Base-by-base conservation (phyloP, 352 stramenopile genomes). In the Thraustochytrium sp. region DNA sequence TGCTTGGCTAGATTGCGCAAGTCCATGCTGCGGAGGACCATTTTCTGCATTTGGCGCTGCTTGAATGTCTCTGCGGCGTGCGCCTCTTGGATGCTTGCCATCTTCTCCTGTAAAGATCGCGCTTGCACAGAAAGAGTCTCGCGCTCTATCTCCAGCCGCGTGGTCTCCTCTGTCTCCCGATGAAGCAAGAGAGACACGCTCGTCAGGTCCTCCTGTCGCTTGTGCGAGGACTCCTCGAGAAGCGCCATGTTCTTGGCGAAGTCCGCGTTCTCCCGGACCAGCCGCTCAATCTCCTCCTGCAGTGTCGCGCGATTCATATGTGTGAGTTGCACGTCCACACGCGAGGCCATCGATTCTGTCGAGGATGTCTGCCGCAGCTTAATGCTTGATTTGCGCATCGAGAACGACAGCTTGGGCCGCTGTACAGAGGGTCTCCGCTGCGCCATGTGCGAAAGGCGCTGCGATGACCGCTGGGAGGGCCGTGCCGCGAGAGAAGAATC, bases 251-350 rank as follows among this genome's bases (percentile, higher is more conserved):
- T 48, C 34, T 44, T 75, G 26, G 40, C 46, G 63, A 80, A 64
- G 34, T 72, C n/a, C 44, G 48, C 53, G 9, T 80, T 80, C 29
- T 80, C 68, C 23, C 76, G 26, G 4, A 75, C 46, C 11, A 80
- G 68, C 18, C 68, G 23, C 18, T 44, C 11, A 23, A 80, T 80
- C 42, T 80, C 68, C 34, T 80, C 68, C 49, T 29, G 9, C 3
- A 80, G 42, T 9, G 68, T 72, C 46, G 18, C 26, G 34, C 38
- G 48, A 36, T 80, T 42, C 68, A 80, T 80, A 16, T n/a, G 59
- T 44, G 59, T 46, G 2, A 72, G 59, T 31, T 72, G 59, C 5
- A 72, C 59, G 21, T 72, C 59, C 0, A 72, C 59, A n/a, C 59
- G 34, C 13, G 59, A 72, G 31, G 46, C n/a, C n/a, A n/a, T n/a